Conservation (phyloP, 805 yeast genomes). For the Cyberlindnera euphorbiiphila region DNA sequence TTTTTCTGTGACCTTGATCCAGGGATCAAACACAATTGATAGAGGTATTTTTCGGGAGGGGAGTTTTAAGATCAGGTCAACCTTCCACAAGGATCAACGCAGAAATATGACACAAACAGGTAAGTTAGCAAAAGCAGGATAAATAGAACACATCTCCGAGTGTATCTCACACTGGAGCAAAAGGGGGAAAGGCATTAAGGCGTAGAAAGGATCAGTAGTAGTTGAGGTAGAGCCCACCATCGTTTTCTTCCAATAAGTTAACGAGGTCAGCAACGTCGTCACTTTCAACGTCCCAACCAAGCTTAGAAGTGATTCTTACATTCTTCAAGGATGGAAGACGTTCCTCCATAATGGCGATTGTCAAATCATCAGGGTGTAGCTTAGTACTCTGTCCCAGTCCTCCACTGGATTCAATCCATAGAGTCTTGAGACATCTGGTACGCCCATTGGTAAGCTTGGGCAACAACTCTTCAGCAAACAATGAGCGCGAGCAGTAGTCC, state of each 20-base stretch:
- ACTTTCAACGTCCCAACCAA: constrained; percentile 80
- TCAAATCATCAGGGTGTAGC: constrained; percentile 83
- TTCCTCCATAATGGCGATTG: constrained; percentile 76
- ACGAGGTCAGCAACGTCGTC: constrained; percentile 62
- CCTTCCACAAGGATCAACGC: no score
- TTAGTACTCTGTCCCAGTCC: constrained; percentile 78
- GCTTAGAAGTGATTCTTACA: constrained; percentile 63
- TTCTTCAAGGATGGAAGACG: constrained; percentile 65
- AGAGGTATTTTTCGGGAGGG: no score
- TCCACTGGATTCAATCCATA: constrained; percentile 82
- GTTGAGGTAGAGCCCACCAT: constrained; percentile 69
- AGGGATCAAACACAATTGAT: no score
- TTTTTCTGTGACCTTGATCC: not conserved
- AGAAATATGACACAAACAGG: constrained; percentile 1
- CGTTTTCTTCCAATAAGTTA: constrained; percentile 65
- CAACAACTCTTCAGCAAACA: constrained; percentile 44
- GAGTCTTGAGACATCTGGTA: constrained; percentile 49
- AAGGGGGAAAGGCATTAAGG: not conserved
- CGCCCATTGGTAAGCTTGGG: constrained; percentile 22
- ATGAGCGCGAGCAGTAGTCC: constrained; percentile 61
- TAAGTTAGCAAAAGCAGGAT: no score
- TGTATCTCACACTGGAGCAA: no score
- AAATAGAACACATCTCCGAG: no score
- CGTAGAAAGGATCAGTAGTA: constrained; percentile 23
- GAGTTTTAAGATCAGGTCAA: no score